These are phyloP conservation scores for Monilinia aucupariae DNA, from an alignment of 2,329 filamentous ascomycete genomes.

Conservation along the genomic window DNA sequence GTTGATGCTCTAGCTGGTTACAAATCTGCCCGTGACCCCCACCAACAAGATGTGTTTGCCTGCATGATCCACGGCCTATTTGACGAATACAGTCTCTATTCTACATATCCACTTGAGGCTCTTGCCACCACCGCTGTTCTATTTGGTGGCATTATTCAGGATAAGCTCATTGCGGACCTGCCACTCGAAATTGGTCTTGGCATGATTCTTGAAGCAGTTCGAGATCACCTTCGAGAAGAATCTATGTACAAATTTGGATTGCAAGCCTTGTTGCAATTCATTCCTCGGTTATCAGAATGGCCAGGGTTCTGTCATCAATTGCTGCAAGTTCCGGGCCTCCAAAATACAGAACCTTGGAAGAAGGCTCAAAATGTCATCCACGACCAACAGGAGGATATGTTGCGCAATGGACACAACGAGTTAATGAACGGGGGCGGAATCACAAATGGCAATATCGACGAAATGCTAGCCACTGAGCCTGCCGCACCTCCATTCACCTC, in stretches of 20 bases:
- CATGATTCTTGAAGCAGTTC: conserved; percentile 95
- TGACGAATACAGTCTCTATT: conserved; percentile 93
- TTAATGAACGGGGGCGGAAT: conserved; percentile 45
- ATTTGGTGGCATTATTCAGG: conserved; percentile 94
- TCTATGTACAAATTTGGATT: conserved; percentile 98
- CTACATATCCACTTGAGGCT: conserved; percentile 92
- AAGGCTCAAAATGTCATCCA: conserved; percentile 77
- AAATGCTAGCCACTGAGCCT: conserved; percentile 53
- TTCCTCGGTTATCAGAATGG: conserved; percentile 82
- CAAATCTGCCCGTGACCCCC: conserved; percentile 76
- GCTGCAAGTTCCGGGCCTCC: conserved; percentile 72
- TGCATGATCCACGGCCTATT: conserved; percentile 99
- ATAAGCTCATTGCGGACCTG: conserved; percentile 82
- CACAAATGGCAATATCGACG: conserved; percentile 67
- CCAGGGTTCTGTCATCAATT: conserved; percentile 88
- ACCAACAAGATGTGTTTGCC: conserved; percentile 90
- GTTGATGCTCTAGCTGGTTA: conserved; percentile 79
- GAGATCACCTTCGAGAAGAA: conserved; percentile 74
- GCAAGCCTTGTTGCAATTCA: conserved; percentile 86
- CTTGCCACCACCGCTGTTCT: conserved; percentile 92
- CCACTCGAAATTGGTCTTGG: conserved; percentile 90
- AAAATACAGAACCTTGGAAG: conserved; percentile 76
- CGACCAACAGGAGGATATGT: conserved; percentile 57
- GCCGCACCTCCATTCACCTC: conserved; percentile 69
- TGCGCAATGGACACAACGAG: conserved; percentile 43